phyloP scores from a whole-genome alignment of 2,329 filamentous ascomycete species.

The Calonectria henricotiae region DNA sequence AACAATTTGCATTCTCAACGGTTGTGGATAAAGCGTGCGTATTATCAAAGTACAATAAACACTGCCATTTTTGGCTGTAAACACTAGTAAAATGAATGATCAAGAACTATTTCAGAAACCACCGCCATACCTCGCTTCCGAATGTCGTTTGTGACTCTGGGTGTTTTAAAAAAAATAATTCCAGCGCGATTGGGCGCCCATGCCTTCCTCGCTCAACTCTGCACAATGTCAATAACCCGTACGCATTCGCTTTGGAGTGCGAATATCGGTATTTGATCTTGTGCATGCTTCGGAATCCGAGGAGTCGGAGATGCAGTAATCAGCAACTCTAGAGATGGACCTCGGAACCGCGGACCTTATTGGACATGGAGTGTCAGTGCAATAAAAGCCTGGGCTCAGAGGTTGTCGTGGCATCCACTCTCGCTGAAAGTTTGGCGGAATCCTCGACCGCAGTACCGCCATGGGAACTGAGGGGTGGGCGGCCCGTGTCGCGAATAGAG shows the following conservation, averaged over 20 bases:
- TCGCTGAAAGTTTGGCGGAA: not conserved
- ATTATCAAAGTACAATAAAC: conserved; percentile 7
- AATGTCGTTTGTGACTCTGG: too few species aligned
- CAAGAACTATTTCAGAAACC: not conserved
- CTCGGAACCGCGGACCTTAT: conserved; percentile 9
- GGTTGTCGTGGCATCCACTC: too few species aligned
- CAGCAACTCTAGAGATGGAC: not conserved
- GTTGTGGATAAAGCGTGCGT: conserved; percentile 1
- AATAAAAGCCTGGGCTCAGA: not conserved
- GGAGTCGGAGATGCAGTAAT: not conserved
- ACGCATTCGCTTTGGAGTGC: conserved; percentile 6
- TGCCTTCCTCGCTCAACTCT: not conserved
- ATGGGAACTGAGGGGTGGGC: conserved; percentile 14
- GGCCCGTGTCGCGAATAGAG: conserved; percentile 5
- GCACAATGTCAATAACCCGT: not conserved
- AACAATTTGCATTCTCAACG: conserved; percentile 6
- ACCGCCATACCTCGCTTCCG: not conserved
- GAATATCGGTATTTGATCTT: not conserved
- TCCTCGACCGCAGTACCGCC: not conserved
- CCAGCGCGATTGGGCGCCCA: not conserved
- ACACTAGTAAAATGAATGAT: conserved; percentile 17
- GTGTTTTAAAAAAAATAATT: not conserved
- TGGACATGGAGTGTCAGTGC: conserved; percentile 3
- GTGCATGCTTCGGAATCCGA: not conserved
- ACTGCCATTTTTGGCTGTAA: conserved; percentile 2